A percentile compares a stretch with the other conserved stretches of the same genome.
These are phyloP conservation scores for Barnettozyma siamensis DNA, from an alignment of 805 yeast species.

Conservation along the genomic window DNA sequence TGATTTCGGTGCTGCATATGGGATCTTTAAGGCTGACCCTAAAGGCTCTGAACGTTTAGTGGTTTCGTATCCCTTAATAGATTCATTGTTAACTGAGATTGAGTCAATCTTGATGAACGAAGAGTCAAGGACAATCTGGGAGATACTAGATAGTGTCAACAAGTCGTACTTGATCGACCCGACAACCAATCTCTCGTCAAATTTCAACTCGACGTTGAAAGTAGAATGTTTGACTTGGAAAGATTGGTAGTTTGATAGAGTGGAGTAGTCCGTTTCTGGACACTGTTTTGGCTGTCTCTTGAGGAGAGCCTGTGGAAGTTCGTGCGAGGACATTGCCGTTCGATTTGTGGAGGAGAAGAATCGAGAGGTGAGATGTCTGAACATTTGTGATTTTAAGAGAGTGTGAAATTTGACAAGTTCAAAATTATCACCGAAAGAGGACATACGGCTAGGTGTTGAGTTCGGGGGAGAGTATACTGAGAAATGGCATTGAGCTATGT, in stretches of 20 bases:
- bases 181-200: conserved; percentile 42
- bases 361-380: neutral
- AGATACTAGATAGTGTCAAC: conserved; percentile 23
- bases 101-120: conserved; percentile 48
- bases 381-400: neutral
- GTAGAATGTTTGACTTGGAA: conserved; percentile 48
- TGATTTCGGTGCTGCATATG: conserved; percentile 7
- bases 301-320: conserved; percentile 26
- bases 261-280: conserved; percentile 68
- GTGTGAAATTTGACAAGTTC: neutral
- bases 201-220: conserved; percentile 49
- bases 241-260: conserved; percentile 62
- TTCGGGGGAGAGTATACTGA: neutral
- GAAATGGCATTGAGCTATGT: too few relatives aligned
- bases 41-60: conserved; percentile 44
- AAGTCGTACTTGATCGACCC: conserved; percentile 55
- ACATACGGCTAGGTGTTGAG: too few relatives aligned
- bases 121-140: conserved; percentile 57
- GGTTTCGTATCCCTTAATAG: conserved; percentile 26
- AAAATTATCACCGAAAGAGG: too few relatives aligned
- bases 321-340: neutral
- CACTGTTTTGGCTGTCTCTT: conserved; percentile 26
- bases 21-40: conserved; percentile 46
- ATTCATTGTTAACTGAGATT: conserved; percentile 38
- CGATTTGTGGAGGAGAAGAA: neutral